phyloP scores from a whole-genome alignment of 108 stramenopile species.

The Epithemia pelagica region DNA sequence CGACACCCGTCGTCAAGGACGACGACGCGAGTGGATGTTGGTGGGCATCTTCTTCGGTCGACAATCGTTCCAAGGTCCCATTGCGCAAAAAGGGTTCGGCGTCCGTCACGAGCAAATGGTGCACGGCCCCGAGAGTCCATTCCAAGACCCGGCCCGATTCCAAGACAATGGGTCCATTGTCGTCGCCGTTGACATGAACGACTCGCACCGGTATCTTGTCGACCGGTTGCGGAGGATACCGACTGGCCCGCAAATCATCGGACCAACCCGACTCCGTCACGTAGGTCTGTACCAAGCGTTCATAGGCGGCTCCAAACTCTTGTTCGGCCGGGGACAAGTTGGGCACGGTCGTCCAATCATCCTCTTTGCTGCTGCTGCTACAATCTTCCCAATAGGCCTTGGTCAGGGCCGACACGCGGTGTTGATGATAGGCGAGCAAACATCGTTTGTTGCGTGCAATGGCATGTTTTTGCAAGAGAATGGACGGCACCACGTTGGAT shows the following conservation, averaged over 20 bases:
- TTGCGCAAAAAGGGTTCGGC: slow-evolving; percentile 81
- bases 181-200: slow-evolving; percentile 13
- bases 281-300: slow-evolving; percentile 18
- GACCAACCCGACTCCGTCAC: slow-evolving; percentile 39
- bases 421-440: slow-evolving; percentile 84
- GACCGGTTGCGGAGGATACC: slow-evolving; percentile 62
- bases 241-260: slow-evolving; percentile 43
- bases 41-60: slow-evolving; percentile 52
- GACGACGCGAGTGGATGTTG: background rate
- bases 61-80: slow-evolving; percentile 72
- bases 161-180: slow-evolving; percentile 51
- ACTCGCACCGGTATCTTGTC: slow-evolving; percentile 81
- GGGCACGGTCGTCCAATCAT: background rate
- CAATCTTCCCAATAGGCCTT: slow-evolving; percentile 6
- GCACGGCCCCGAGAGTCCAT: slow-evolving; percentile 71
- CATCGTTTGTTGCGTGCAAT: slow-evolving; percentile 91
- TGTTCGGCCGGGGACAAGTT: slow-evolving; percentile 15
- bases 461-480: slow-evolving; percentile 79
- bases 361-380: too few species aligned
- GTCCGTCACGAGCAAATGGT: slow-evolving; percentile 82
- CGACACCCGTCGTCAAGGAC: too few species aligned
- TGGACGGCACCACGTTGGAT: slow-evolving; percentile 52
- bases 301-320: slow-evolving; percentile 23
- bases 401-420: slow-evolving; percentile 56
- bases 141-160: slow-evolving; percentile 67